Percentiles rank a stretch among this genome's conserved stretches.
These are phyloP conservation scores for Lipomyces sp. DNA, from an alignment of 805 yeast genomes.

Conservation along the genomic window DNA sequence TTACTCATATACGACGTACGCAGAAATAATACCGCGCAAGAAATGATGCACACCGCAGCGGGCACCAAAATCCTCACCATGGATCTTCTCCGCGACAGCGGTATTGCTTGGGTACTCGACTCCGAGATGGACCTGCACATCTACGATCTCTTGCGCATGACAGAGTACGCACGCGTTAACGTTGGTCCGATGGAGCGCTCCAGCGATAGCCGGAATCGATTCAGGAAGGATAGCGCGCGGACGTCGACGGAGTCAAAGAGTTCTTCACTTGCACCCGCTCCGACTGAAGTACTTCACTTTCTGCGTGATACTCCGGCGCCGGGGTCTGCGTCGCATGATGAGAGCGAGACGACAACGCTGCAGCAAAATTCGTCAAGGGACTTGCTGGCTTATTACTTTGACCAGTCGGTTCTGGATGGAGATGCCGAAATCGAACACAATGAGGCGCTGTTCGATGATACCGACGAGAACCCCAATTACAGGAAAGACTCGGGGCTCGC, in stretches of 20 bases:
- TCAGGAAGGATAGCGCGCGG: too few species aligned
- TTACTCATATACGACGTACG: slow-evolving; percentile 24
- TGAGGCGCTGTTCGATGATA: neutral
- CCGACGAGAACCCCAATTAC: neutral
- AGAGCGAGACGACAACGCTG: too few species aligned
- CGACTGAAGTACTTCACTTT: too few species aligned
- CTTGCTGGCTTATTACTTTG: slow-evolving; percentile 18
- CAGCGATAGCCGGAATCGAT: too few species aligned
- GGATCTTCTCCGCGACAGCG: slow-evolving; percentile 25
- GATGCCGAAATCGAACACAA: neutral
- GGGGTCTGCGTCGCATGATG: too few species aligned
- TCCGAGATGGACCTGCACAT: slow-evolving; percentile 15
- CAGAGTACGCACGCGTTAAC: slow-evolving; percentile 6
- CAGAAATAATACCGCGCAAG: slow-evolving; percentile 24
- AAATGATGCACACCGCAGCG: slow-evolving; percentile 6
- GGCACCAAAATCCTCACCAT: slow-evolving; percentile 12
- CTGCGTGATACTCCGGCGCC: too few species aligned
- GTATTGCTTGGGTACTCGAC: slow-evolving; percentile 27
- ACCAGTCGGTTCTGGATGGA: slow-evolving; percentile 1
- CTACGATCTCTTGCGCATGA: slow-evolving; percentile 22
- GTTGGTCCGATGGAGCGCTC: neutral
- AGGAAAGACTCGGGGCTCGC: too few species aligned
- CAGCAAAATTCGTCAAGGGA: slow-evolving; percentile 11
- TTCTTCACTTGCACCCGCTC: too few species aligned
- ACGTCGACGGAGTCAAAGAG: too few species aligned